A percentile compares a stretch with the other conserved stretches of the same genome.
Conservation (phyloP, 1,284 basidiomycete species). For the Fereydounia khargensis region DNA sequence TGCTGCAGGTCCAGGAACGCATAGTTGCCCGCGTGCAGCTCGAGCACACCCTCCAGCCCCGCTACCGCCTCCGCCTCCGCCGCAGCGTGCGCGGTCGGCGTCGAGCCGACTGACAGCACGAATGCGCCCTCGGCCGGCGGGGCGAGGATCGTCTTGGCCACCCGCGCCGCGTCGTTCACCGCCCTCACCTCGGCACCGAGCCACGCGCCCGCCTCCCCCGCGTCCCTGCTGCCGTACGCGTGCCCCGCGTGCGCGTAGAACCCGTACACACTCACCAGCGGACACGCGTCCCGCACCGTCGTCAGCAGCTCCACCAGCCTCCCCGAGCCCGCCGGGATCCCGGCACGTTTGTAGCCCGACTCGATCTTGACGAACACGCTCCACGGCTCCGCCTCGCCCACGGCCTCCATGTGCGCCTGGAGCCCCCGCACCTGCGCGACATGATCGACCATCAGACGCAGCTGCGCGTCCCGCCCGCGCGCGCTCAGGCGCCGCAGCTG, state of each 20-base stretch:
- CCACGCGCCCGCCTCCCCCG: conserved; percentile 64
- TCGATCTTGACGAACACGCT: conserved; percentile 78
- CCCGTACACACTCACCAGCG: conserved; percentile 69
- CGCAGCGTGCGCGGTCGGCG: conserved; percentile 77
- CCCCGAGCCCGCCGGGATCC: conserved; percentile 65
- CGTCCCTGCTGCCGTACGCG: conserved; percentile 45
- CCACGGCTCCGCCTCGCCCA: conserved; percentile 66
- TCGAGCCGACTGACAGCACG: conserved; percentile 77
- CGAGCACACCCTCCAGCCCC: conserved; percentile 13
- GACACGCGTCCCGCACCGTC: conserved; percentile 63
- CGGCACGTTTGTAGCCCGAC: conserved; percentile 75
- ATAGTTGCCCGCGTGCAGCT: conserved; percentile 68
- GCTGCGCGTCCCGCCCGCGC: conserved; percentile 60
- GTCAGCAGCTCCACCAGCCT: conserved; percentile 66
- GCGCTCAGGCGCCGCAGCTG: background rate
- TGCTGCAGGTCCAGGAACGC: conserved; percentile 81
- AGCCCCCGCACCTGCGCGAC: conserved; percentile 72
- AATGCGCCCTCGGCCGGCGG: conserved; percentile 57
- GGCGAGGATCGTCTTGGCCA: conserved; percentile 63
- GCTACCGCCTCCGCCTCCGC: conserved; percentile 51
- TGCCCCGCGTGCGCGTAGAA: conserved; percentile 76
- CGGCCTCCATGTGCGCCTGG: too few relatives aligned
- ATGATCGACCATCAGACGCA: conserved; percentile 74
- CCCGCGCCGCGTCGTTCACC: conserved; percentile 68
- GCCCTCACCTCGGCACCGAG: conserved; percentile 71